Evolutionary conservation across 768 basidiomycete species (phyloP).

Genomic region (Lactarius psammicola): DNA sequence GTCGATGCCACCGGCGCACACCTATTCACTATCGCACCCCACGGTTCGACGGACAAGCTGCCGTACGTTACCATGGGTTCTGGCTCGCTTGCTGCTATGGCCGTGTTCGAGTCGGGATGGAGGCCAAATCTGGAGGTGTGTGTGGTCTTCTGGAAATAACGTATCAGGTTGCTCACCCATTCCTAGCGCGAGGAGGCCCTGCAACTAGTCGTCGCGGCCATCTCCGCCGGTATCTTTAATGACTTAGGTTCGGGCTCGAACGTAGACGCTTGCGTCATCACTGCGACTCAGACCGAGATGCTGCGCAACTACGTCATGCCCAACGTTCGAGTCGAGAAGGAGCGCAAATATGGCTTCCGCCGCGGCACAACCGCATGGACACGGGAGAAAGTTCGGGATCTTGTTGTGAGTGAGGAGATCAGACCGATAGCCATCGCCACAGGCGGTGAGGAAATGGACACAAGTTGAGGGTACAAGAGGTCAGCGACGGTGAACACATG

Average conservation of each 20-base stretch:
- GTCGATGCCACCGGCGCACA: slow-evolving; percentile 94
- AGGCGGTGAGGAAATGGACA: slow-evolving; percentile 77
- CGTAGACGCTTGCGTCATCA: slow-evolving; percentile 95
- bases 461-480: slow-evolving; percentile 45
- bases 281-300: slow-evolving; percentile 83
- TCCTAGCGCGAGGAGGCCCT: slow-evolving; percentile 77
- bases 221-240: slow-evolving; percentile 97
- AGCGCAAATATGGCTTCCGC: slow-evolving; percentile 65
- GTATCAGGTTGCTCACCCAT: slow-evolving; percentile 19
- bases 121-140: slow-evolving; percentile 74
- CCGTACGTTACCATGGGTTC: slow-evolving; percentile 99
- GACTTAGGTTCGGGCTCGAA: slow-evolving; percentile 99
- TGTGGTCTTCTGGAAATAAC: slow-evolving; percentile 32
- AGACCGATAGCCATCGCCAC: slow-evolving; percentile 40
- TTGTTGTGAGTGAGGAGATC: slow-evolving; percentile 72
- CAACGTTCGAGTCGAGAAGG: slow-evolving; percentile 78
- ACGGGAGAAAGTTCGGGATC: slow-evolving; percentile 67
- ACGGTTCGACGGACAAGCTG: slow-evolving; percentile 97
- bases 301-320: slow-evolving; percentile 92
- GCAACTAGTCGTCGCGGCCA: slow-evolving; percentile 76
- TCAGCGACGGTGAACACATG: background rate
- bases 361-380: slow-evolving; percentile 89
- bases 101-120: slow-evolving; percentile 91
- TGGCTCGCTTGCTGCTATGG: slow-evolving; percentile 96
- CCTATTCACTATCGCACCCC: slow-evolving; percentile 92